Conservation (phyloP, 169 alveolate species). For the Plasmodium falciparum region DNA sequence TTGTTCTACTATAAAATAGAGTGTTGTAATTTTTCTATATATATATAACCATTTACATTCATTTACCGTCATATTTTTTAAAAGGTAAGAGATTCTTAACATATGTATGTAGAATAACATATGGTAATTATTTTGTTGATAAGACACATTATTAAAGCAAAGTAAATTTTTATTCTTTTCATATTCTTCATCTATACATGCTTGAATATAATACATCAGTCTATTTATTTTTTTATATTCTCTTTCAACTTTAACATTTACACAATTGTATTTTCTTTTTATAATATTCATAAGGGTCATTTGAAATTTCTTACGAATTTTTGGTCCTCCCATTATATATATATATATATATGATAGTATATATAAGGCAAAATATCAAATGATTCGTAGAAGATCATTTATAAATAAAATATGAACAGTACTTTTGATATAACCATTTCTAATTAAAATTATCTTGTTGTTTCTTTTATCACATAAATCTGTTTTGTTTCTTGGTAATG, state of each 20-base stretch:
- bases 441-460: too few species aligned
- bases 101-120: background rate
- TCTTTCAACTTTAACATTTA: background rate
- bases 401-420: too few species aligned
- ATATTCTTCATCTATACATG: slow-evolving; percentile 42
- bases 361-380: too few species aligned
- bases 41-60: slow-evolving; percentile 64
- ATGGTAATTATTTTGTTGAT: too few species aligned
- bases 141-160: background rate
- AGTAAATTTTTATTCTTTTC: slow-evolving; percentile 24
- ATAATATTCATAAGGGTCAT: background rate
- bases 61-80: slow-evolving; percentile 38
- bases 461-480: too few species aligned
- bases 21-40: slow-evolving; percentile 21
- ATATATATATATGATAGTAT: too few species aligned
- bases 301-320: too few species aligned
- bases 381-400: too few species aligned
- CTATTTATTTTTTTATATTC: slow-evolving; percentile 28
- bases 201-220: slow-evolving; percentile 29
- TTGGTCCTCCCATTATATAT: too few species aligned
- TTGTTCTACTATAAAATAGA: slow-evolving; percentile 10
- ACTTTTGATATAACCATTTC: too few species aligned
- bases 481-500: too few species aligned
- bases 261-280: slow-evolving; percentile 3
- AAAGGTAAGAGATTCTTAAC: slow-evolving; percentile 44